phyloP scores from a whole-genome alignment of 2,329 filamentous ascomycete genomes.

The Botrytis fabae region DNA sequence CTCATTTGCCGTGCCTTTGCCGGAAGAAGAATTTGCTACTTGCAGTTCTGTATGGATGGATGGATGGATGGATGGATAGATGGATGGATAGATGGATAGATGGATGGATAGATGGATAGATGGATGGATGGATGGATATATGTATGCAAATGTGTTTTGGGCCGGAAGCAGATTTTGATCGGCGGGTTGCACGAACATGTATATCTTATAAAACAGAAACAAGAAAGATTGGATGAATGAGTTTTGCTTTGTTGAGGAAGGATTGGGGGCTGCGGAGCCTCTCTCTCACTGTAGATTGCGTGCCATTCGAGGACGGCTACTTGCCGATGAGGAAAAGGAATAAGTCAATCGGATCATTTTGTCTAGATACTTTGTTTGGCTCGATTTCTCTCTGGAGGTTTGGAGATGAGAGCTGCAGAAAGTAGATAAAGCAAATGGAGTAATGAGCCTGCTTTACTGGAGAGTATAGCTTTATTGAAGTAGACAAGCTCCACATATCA shows the following conservation, averaged over 20 bases:
- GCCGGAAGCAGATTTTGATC: background rate
- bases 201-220: background rate
- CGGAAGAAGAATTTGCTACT: background rate
- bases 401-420: background rate
- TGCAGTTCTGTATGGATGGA: background rate
- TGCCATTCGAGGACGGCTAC: conserved; percentile 6
- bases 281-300: background rate
- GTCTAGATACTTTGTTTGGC: background rate
- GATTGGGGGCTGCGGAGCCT: background rate
- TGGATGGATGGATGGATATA: background rate
- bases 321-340: conserved; percentile 5
- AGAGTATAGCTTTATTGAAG: background rate
- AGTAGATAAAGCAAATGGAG: background rate
- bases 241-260: background rate
- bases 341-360: background rate
- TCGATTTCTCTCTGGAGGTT: background rate
- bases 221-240: background rate
- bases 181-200: conserved; percentile 1
- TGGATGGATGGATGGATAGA: background rate
- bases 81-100: background rate
- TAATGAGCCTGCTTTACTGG: background rate
- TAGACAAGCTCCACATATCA: background rate
- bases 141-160: background rate
- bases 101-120: background rate
- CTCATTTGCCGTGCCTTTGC: background rate